Percentiles rank a stretch among this genome's conserved stretches.
These are phyloP conservation scores for Neurospora sp. DNA, from an alignment of 495 filamentous ascomycete species.

Conservation along the genomic window DNA sequence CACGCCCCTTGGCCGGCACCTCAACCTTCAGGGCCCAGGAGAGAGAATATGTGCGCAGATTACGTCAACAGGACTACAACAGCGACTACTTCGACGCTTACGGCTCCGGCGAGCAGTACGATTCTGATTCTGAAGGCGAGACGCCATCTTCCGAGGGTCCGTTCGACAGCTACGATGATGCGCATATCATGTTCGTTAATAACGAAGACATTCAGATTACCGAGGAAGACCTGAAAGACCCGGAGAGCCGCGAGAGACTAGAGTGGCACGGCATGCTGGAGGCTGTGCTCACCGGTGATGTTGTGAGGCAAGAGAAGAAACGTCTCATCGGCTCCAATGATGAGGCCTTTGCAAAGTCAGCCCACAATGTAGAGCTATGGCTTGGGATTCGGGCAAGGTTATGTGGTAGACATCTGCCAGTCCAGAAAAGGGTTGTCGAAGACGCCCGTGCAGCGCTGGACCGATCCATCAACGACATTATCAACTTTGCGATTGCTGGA, in stretches of 20 bases:
- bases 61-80: conserved; percentile 48
- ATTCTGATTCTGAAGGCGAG: conserved; percentile 76
- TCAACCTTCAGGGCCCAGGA: conserved; percentile 46
- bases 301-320: conserved; percentile 96
- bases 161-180: conserved; percentile 80
- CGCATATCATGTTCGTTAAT: conserved; percentile 80
- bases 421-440: conserved; percentile 75
- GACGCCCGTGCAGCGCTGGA: conserved; percentile 63
- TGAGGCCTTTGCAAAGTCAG: conserved; percentile 55
- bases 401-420: conserved; percentile 71
- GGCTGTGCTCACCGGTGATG: conserved; percentile 89
- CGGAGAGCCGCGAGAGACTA: conserved; percentile 78
- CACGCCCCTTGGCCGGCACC: conserved; percentile 63
- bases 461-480: conserved; percentile 70
- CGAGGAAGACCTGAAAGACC: conserved; percentile 78
- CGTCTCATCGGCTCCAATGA: conserved; percentile 78
- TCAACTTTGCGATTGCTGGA: conserved; percentile 87
- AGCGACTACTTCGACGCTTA: conserved; percentile 72
- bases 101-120: conserved; percentile 54
- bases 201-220: conserved; percentile 80
- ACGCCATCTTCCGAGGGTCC: conserved; percentile 77
- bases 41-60: conserved; percentile 37
- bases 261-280: conserved; percentile 99
- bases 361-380: conserved; percentile 79
- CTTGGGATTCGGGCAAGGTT: conserved; percentile 71